Base-by-base conservation (phyloP, 768 basidiomycete species). In the Cystobasidiopsis lactophilus region DNA sequence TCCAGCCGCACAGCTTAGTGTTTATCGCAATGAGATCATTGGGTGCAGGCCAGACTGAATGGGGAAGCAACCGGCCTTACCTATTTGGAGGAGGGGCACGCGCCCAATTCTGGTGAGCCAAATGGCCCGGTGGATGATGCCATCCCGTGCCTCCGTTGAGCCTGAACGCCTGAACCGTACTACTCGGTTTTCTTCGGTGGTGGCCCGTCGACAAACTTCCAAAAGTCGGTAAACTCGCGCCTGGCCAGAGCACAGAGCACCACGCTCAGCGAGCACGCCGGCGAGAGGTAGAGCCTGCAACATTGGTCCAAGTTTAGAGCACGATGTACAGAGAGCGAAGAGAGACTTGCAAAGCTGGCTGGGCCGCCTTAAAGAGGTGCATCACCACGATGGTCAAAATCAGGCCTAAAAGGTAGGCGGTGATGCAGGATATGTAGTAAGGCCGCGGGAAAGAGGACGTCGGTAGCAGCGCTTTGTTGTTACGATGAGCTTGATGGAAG, bases 311-410 rank as follows among this genome's bases (percentile, higher is more conserved):
- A n/a, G n/a, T n/a, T n/a, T n/a, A n/a, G n/a, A n/a, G n/a, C n/a
- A n/a, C n/a, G n/a, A n/a, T n/a, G n/a, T n/a, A n/a, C n/a, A n/a
- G n/a, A n/a, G n/a, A n/a, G n/a, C n/a, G n/a, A n/a, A n/a, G n/a
- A n/a, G n/a, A n/a, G n/a, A n/a, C n/a, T n/a, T n/a, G n/a, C 51
- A 98, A 68, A 1, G 91, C 91, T 1, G 91, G 91, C 60, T 98
- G 91, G 2, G 83, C 85, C 5, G 71, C 72, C 30, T 71, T 70
- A 59, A 77, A 79, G 38, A 67, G 62, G 62, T 91, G 83, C 86
- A 93, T 85, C 23, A 89, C 82, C 0, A 65, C 61, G 76, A 93
- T 85, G 7, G 89, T 89, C 14, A 71, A 72, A 18, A 70, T 66
- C 30, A 95, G 73, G 1, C 85, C 53, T 30, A 19, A 29, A 29